A percentile compares a stretch with the other conserved stretches of the same genome.
phyloP scores from a whole-genome alignment of 83 land plant species.

The Larix sibirica region DNA sequence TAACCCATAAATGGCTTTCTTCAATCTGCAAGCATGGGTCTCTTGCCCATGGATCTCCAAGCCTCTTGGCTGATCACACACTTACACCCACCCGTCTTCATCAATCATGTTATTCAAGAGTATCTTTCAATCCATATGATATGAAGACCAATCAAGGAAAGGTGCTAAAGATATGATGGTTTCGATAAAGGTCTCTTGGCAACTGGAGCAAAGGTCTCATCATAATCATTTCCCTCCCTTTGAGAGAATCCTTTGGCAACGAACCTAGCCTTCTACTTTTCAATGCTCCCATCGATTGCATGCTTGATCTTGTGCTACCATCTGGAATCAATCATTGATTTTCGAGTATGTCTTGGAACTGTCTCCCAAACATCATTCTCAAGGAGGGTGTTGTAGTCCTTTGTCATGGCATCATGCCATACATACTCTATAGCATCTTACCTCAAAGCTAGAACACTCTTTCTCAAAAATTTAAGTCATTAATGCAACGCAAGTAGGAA shows the following conservation, averaged over 20 bases:
- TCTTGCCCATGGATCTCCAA: too few species aligned
- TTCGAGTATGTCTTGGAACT: neutral
- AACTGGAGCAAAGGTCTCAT: neutral
- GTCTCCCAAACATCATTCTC: neutral
- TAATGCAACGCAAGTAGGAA: neutral
- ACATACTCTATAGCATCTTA: neutral
- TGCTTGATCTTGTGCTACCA: neutral
- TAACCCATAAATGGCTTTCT: too few species aligned
- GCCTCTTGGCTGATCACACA: too few species aligned
- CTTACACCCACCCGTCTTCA: too few species aligned
- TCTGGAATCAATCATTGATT: neutral
- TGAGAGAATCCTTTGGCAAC: constrained; percentile 7
- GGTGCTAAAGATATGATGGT: neutral
- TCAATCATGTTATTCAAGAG: too few species aligned
- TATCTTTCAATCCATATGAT: too few species aligned
- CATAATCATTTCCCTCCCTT: neutral
- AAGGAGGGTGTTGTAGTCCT: neutral
- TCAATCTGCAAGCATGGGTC: too few species aligned
- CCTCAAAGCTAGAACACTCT: neutral
- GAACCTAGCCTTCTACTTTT: neutral
- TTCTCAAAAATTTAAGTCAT: neutral
- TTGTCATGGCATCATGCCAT: neutral
- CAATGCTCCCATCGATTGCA: neutral
- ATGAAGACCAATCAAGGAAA: neutral
- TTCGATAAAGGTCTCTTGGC: neutral